Percentiles rank a stretch among this genome's conserved stretches.
phyloP scores from a whole-genome alignment of 352 stramenopile species.

The Stramenopiles sp. region DNA sequence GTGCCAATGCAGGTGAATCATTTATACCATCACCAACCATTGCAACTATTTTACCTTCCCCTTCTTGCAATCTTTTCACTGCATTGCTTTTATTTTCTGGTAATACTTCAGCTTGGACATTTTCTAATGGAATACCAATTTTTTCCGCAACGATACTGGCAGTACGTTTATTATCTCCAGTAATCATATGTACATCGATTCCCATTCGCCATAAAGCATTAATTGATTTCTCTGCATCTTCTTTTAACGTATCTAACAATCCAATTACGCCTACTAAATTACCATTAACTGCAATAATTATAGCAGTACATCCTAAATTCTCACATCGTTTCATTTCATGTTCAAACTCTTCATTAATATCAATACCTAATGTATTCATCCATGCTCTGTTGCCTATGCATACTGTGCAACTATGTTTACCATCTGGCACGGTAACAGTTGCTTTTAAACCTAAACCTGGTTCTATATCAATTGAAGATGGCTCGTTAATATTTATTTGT shows the following conservation, averaged over 20 bases:
- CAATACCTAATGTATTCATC: slow-evolving; percentile 43
- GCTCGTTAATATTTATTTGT: slow-evolving; percentile 42
- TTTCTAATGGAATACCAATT: slow-evolving; percentile 62
- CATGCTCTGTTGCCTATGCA: slow-evolving; percentile 74
- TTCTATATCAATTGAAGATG: slow-evolving; percentile 47
- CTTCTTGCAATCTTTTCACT: slow-evolving; percentile 64
- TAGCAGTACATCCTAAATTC: slow-evolving; percentile 71
- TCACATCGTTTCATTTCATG: slow-evolving; percentile 46
- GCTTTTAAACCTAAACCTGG: slow-evolving; percentile 61
- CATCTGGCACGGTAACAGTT: slow-evolving; percentile 28
- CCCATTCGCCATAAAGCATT: slow-evolving; percentile 65
- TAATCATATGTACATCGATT: slow-evolving; percentile 94
- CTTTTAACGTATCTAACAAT: slow-evolving; percentile 56
- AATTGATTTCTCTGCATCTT: slow-evolving; percentile 66
- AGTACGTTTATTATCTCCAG: slow-evolving; percentile 86
- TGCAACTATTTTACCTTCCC: slow-evolving; percentile 59
- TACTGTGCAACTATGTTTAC: slow-evolving; percentile 40
- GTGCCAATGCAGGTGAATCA: slow-evolving; percentile 84
- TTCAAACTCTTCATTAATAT: slow-evolving; percentile 35
- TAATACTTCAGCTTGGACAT: slow-evolving; percentile 83
- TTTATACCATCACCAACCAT: slow-evolving; percentile 97
- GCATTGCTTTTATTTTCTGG: slow-evolving; percentile 79
- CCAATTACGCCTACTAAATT: slow-evolving; percentile 49
- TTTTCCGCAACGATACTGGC: slow-evolving; percentile 71
- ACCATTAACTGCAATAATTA: slow-evolving; percentile 72